A percentile compares a stretch with the other conserved stretches of the same genome.
Evolutionary conservation across 176 grass and related monocot genomes (phyloP).

Genomic region (Areca catechu): DNA sequence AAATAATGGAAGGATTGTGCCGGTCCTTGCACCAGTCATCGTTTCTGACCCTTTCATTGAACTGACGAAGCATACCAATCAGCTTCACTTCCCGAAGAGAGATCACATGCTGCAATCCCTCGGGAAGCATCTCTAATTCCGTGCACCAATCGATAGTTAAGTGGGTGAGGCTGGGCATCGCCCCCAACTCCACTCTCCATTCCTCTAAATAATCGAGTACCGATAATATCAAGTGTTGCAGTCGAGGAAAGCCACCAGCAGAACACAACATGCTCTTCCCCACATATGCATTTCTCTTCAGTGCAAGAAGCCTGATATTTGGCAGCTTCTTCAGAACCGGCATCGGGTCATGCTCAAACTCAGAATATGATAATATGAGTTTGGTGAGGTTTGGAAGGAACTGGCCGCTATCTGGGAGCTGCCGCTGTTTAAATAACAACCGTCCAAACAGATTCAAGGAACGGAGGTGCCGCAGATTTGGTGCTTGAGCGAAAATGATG

Average conservation of each 20-base stretch:
- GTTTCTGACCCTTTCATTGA: no score
- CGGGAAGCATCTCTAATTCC: no score
- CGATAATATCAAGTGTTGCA: not conserved
- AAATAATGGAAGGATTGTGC: no score
- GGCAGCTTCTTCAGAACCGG: conserved; percentile 4
- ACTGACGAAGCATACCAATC: no score
- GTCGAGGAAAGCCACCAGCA: not conserved
- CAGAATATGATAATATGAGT: not conserved
- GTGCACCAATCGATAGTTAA: no score
- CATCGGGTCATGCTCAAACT: conserved; percentile 1
- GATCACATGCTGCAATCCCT: no score
- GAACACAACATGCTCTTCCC: not conserved
- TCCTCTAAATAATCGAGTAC: not conserved
- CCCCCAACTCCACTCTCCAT: conserved; percentile 12
- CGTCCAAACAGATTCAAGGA: not conserved
- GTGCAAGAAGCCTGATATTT: not conserved
- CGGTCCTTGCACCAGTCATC: no score
- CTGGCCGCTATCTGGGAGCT: not conserved
- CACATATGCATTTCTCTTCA: not conserved
- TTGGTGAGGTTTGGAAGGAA: conserved; percentile 8
- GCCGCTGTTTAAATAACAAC: not conserved
- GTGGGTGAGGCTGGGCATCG: not conserved
- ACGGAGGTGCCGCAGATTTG: not conserved
- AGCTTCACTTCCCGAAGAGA: no score
- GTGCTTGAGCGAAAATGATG: no score